phyloP scores from a whole-genome alignment of 2,329 filamentous ascomycete species.

The Leptoxyphium fumago region DNA sequence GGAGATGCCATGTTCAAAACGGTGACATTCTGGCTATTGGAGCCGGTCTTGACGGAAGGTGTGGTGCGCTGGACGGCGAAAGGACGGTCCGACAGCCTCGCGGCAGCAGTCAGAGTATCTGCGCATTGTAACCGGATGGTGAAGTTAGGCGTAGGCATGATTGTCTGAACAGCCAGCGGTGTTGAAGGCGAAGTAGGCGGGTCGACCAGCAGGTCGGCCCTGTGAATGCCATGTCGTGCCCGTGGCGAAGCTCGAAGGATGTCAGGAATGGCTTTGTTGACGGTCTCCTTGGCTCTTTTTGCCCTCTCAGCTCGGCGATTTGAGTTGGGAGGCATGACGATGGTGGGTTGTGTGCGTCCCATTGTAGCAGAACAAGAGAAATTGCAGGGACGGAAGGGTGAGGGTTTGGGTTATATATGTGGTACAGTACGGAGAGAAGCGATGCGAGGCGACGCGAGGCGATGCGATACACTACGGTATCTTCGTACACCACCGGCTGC shows the following conservation, averaged over 20 bases:
- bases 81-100: slow-evolving; percentile 11
- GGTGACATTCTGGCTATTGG: slow-evolving; percentile 29
- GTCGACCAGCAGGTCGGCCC: slow-evolving; percentile 34
- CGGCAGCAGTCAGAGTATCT: slow-evolving; percentile 41
- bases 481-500: no score
- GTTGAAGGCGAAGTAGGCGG: slow-evolving; percentile 13
- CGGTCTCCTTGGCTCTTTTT: slow-evolving; percentile 32
- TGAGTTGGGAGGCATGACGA: slow-evolving; percentile 7
- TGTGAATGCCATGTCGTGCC: slow-evolving; percentile 40
- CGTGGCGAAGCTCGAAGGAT: slow-evolving; percentile 39
- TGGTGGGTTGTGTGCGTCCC: slow-evolving; percentile 8
- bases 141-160: slow-evolving; percentile 9
- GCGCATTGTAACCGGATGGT: slow-evolving; percentile 33
- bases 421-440: no score
- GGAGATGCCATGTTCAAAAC: slow-evolving; percentile 52
- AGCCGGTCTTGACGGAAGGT: slow-evolving; percentile 4
- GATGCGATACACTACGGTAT: no score
- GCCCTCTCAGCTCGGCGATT: slow-evolving; percentile 14
- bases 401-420: neutral
- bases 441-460: no score
- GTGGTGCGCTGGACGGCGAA: slow-evolving; percentile 9
- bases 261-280: slow-evolving; percentile 45
- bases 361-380: slow-evolving; percentile 1
- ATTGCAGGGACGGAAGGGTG: neutral
- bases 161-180: slow-evolving; percentile 4